Base-by-base conservation (phyloP, 2,329 filamentous ascomycete genomes). In the Corinectria fuckeliana region DNA sequence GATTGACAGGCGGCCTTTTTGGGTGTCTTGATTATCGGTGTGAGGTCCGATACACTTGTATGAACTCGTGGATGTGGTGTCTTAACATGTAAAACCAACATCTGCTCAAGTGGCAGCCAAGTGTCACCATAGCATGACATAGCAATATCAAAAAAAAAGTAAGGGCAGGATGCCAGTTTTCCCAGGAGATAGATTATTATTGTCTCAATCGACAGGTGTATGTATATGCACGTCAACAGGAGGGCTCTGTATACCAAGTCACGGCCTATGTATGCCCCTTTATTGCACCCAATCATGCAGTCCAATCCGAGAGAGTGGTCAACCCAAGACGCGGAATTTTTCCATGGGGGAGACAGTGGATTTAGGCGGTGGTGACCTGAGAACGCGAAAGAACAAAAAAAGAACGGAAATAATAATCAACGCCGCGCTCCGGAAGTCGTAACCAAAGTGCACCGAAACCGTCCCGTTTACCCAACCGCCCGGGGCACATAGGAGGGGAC, bases 381-480 rank as follows among this genome's bases (percentile, higher is more conserved):
- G 55, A 49, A 45, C 55, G 36, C 34, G 16, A 42, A 48, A 58
- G 23, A 48, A 56, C 42, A 56, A 42, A 56, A 49, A 56, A 54
- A 36, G 45, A 64, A 62, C 51, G 52, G 60, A 56, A 48, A 55
- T 38, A 58, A n/a, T n/a, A 26, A 47, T 60, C 30, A 65, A 67
- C 63, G 65, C 65, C 65, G 25, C 60, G 63, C 63, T 69, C 54
- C 54, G 23, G 41, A 63, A 55, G 57, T 50, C 51, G 52, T 60
- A 59, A 49, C 54, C 51, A 60, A 61, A 49, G 26, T 55, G 26
- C 42, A 44, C 51, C 20, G 34, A 39, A 57, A 26, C 32, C 49
- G 32, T 32, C 36, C 41, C 34, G 26, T 48, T 20, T 50, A 51
- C 44, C 54, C 49, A 58, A 51, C 41, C 38, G 20, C 39, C 10